phyloP scores from a whole-genome alignment of 768 basidiomycete species.

The Pleurotus djamor region DNA sequence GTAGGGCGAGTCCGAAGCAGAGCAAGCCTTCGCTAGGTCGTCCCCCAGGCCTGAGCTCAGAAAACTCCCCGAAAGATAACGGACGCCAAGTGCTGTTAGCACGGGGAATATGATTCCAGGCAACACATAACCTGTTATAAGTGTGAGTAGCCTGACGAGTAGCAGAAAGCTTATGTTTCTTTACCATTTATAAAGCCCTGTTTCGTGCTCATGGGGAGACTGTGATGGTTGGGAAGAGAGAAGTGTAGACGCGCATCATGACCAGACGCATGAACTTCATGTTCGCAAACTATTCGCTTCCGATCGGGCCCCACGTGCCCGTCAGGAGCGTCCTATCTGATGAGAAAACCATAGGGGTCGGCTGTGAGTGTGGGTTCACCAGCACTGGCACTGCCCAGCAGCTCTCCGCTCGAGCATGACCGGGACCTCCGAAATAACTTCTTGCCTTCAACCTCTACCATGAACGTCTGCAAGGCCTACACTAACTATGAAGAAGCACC shows the following conservation, averaged over 20 bases:
- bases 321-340: no score
- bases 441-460: no score
- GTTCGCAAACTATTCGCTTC: no score
- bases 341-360: no score
- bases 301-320: no score
- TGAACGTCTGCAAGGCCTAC: background rate
- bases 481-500: conserved; percentile 2
- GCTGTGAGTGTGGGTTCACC: no score
- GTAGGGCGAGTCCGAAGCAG: conserved; percentile 22
- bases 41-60: conserved; percentile 22
- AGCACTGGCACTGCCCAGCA: no score
- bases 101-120: conserved; percentile 37
- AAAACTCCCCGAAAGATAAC: conserved; percentile 32
- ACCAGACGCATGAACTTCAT: no score
- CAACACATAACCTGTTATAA: conserved; percentile 17
- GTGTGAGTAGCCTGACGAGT: background rate
- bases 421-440: no score
- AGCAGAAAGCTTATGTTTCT: background rate
- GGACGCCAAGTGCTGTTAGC: conserved; percentile 30
- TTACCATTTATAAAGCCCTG: conserved; percentile 4
- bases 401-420: no score
- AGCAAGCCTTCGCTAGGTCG: conserved; percentile 31
- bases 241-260: no score
- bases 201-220: background rate
- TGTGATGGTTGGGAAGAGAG: no score